Percentiles rank a stretch among this genome's conserved stretches.
phyloP scores from a whole-genome alignment of 2,329 filamentous ascomycete genomes.

The Rutstroemia sp. region DNA sequence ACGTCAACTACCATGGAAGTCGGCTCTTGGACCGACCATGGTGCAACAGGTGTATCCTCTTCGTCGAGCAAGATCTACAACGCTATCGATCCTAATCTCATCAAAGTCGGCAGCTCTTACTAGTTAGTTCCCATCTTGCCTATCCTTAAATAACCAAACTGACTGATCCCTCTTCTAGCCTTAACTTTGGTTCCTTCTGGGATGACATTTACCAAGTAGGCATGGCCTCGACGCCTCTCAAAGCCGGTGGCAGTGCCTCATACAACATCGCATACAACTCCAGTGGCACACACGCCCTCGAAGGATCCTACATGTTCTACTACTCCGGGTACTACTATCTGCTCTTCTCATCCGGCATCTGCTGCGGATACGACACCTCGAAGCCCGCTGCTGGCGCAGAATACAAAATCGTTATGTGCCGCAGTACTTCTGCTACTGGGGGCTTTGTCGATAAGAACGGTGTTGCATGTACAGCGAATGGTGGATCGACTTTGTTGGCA shows the following conservation, averaged over 20 bases:
- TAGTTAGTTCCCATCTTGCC: conserved; percentile 20
- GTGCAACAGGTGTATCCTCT: conserved; percentile 45
- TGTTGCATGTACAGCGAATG: conserved; percentile 43
- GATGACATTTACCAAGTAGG: conserved; percentile 52
- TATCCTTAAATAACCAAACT: neutral
- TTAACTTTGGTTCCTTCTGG: conserved; percentile 66
- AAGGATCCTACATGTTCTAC: conserved; percentile 50
- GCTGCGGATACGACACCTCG: conserved; percentile 53
- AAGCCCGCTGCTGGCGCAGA: conserved; percentile 31
- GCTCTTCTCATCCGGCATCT: conserved; percentile 54
- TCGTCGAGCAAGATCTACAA: conserved; percentile 41
- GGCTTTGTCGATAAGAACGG: conserved; percentile 51
- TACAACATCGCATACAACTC: conserved; percentile 48
- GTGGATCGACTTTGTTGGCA: conserved; percentile 54
- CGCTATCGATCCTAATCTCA: conserved; percentile 52
- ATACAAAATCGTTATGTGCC: conserved; percentile 28
- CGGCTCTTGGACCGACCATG: conserved; percentile 54
- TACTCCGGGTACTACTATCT: conserved; percentile 52
- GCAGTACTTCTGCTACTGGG: conserved; percentile 57
- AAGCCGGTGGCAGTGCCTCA: conserved; percentile 25
- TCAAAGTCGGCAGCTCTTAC: conserved; percentile 36
- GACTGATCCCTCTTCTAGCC: conserved; percentile 5
- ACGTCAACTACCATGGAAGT: conserved; percentile 38
- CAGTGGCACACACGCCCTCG: conserved; percentile 43
- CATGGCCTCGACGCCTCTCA: conserved; percentile 35